Percentiles rank a stretch among this genome's conserved stretches.
phyloP scores from a whole-genome alignment of 2,329 filamentous ascomycete genomes.

The Biscogniauxia mediterranea region DNA sequence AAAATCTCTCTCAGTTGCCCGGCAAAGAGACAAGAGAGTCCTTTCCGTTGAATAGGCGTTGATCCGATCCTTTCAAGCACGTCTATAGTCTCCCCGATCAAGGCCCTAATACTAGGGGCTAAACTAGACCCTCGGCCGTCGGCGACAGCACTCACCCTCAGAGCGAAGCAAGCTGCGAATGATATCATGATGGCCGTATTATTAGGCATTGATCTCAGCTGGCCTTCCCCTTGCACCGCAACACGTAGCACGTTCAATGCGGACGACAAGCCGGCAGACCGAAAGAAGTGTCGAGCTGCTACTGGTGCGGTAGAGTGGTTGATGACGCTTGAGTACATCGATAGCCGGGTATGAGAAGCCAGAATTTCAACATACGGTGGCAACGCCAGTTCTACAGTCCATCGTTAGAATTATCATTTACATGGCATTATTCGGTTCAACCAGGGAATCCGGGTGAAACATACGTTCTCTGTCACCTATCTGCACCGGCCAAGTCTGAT shows the following conservation, averaged over 20 bases:
- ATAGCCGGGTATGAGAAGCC: slow-evolving; percentile 69
- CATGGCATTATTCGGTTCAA: background rate
- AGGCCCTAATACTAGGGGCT: slow-evolving; percentile 59
- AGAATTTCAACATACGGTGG: slow-evolving; percentile 75
- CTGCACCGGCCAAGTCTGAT: slow-evolving; percentile 48
- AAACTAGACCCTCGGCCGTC: slow-evolving; percentile 54
- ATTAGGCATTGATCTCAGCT: slow-evolving; percentile 74
- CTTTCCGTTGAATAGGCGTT: slow-evolving; percentile 64
- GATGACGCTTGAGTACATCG: slow-evolving; percentile 72
- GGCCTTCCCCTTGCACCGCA: slow-evolving; percentile 68
- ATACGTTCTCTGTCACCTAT: slow-evolving; percentile 47
- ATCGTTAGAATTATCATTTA: slow-evolving; percentile 13
- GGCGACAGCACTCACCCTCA: slow-evolving; percentile 61
- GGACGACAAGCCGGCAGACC: slow-evolving; percentile 67
- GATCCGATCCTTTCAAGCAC: slow-evolving; percentile 68
- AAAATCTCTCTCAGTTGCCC: slow-evolving; percentile 51
- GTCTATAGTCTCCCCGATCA: slow-evolving; percentile 67
- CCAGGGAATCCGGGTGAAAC: slow-evolving; percentile 22
- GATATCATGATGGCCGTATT: slow-evolving; percentile 79
- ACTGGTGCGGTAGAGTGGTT: slow-evolving; percentile 70
- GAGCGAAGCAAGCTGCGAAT: slow-evolving; percentile 67
- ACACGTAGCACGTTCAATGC: slow-evolving; percentile 73
- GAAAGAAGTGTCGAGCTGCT: slow-evolving; percentile 71
- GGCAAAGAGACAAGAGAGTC: slow-evolving; percentile 60
- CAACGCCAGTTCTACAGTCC: slow-evolving; percentile 47